These are phyloP conservation scores for Pichia occidentalis DNA, from an alignment of 805 yeast genomes.

Conservation along the genomic window DNA sequence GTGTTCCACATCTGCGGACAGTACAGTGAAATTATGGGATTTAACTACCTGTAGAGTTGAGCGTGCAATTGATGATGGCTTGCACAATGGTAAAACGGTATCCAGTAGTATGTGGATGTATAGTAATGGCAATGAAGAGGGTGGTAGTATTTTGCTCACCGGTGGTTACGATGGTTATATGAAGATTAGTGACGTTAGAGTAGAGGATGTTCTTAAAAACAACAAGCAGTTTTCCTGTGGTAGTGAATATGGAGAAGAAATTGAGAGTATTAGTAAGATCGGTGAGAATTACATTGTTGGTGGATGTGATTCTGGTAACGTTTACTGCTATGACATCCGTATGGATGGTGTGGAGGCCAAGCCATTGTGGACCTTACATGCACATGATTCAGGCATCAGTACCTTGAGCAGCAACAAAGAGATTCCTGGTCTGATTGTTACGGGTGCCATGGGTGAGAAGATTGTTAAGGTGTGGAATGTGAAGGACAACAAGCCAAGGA, in stretches of 20 bases:
- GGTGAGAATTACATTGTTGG: conserved; percentile 46
- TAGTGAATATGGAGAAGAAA: conserved; percentile 48
- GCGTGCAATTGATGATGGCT: conserved; percentile 53
- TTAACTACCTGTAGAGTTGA: conserved; percentile 67
- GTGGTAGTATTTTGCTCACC: conserved; percentile 65
- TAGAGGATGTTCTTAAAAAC: conserved; percentile 52
- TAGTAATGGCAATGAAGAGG: conserved; percentile 29
- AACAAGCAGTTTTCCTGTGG: conserved; percentile 63
- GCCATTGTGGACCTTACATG: conserved; percentile 93
- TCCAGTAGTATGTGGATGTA: conserved; percentile 85
- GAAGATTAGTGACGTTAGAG: conserved; percentile 81
- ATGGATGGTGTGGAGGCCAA: conserved; percentile 35
- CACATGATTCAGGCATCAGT: conserved; percentile 92
- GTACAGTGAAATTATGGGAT: conserved; percentile 95
- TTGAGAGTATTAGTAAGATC: conserved; percentile 77
- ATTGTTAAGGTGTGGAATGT: conserved; percentile 83
- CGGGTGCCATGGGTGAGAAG: conserved; percentile 91
- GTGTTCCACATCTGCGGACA: conserved; percentile 93
- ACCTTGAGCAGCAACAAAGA: conserved; percentile 63
- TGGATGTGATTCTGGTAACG: conserved; percentile 87
- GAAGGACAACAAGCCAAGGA: conserved; percentile 50
- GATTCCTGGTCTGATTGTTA: conserved; percentile 67
- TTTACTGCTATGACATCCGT: conserved; percentile 85
- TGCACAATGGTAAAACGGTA: conserved; percentile 77
- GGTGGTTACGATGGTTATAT: conserved; percentile 90